Percentiles rank a stretch among this genome's conserved stretches.
phyloP scores from a whole-genome alignment of 2,329 filamentous ascomycete species.

The Colletotrichum eleusines region DNA sequence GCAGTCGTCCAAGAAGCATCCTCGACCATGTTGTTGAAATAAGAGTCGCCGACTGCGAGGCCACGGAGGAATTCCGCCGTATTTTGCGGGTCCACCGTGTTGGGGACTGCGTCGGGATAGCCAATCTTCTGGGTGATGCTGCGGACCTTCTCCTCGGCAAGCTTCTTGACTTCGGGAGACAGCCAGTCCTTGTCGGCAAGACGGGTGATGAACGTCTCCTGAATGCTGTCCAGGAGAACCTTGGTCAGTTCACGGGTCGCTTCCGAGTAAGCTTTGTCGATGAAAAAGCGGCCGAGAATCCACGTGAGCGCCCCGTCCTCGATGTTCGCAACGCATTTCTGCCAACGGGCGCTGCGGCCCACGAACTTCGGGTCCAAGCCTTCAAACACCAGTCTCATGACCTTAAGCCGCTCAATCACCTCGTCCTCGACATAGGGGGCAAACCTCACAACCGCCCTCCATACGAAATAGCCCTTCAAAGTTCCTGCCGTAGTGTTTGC shows the following conservation, averaged over 20 bases:
- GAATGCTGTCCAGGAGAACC: conserved; percentile 76
- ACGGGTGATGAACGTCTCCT: conserved; percentile 71
- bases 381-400: no score
- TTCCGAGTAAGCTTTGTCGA: conserved; percentile 75
- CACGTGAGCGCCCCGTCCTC: conserved; percentile 66
- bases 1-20: conserved; percentile 60
- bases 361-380: conserved; percentile 3
- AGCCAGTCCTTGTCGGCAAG: conserved; percentile 72
- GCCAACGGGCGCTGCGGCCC: conserved; percentile 71
- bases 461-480: conserved; percentile 71
- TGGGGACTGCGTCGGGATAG: conserved; percentile 70
- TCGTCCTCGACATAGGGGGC: conserved; percentile 67
- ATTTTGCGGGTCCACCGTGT: conserved; percentile 58
- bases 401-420: conserved; percentile 67
- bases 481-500: conserved; percentile 64
- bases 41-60: conserved; percentile 63
- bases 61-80: conserved; percentile 68
- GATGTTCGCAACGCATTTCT: conserved; percentile 69
- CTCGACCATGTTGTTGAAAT: conserved; percentile 69
- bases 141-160: conserved; percentile 73
- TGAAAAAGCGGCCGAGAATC: conserved; percentile 79
- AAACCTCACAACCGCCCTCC: conserved; percentile 70
- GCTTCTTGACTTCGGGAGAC: conserved; percentile 67
- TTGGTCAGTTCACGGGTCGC: conserved; percentile 75
- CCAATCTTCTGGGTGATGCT: conserved; percentile 77